Evolutionary conservation across 768 basidiomycete species (phyloP), one percentile per base, ranked within the genome.

Genomic region (Terana coerulea): DNA sequence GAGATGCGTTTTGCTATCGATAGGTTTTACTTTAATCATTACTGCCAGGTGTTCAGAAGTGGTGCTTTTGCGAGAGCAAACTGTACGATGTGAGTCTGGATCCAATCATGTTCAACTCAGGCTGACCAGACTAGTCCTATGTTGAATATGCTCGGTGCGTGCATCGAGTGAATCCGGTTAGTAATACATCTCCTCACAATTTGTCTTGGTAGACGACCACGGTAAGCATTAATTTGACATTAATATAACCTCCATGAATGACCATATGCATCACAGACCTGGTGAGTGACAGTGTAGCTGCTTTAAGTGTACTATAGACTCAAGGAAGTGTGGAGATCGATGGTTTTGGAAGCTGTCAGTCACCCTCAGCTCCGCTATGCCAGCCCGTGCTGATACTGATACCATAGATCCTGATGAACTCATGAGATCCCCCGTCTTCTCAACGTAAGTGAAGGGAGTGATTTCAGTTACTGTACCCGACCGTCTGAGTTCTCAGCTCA

Each of bases 51-150:
- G 40, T 98, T 95, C 71, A 79, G 93, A 53, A 82, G 81, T 47
- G 92, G 93, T 5, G 93, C 91, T 0, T 98, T 95, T 67, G 90
- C 91, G 1, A 75, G 89, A 47, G 92, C 94, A 8, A 97, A 95
- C 64, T 83, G 88, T 57, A 83, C 88, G 14, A 95, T 98, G 84
- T 95, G 69, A 55, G 90, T 76, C 55, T 30, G 19, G 29, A 19
- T 31, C 43, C 41, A 37, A 41, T 33, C 10, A 22, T 15, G n/a
- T 31, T 43, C 40, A 22, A 55, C n/a, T 19, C 22, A 6, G 11
- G 28, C 55, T 87, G 83, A 67, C 82, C 83, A 3, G 84, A 24
- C 47, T 52, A 90, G 88, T 66, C 88, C 88, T 3, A 91, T 91
- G 89, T 66, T 90, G 59, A 91, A 91, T 54, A 91, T 91, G 88